Conservation (phyloP, 371 early-diverging fungal genomes). For the Sporodiniella umbellata region DNA sequence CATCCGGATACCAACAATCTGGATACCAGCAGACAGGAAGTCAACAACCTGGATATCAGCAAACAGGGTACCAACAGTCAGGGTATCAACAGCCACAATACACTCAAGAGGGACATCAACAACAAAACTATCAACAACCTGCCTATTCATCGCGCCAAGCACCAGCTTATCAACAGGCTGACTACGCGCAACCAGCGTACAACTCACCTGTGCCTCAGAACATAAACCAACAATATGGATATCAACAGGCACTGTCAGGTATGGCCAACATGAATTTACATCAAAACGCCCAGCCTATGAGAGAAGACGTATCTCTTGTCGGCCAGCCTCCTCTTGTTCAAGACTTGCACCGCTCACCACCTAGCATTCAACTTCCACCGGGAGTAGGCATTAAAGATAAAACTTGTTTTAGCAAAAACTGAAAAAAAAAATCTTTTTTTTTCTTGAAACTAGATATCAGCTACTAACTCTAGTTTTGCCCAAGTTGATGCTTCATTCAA, state of each 20-base stretch:
- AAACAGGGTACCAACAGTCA: too few species aligned
- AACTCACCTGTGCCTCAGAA: constrained; percentile 2
- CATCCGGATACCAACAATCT: constrained; percentile 1
- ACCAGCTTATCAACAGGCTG: not conserved
- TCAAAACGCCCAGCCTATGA: constrained; percentile 1
- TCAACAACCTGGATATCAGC: constrained; percentile 3
- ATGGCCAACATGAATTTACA: constrained; percentile 26
- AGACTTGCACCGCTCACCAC: constrained; percentile 35
- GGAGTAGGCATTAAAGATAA: too few species aligned
- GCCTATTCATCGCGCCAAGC: not conserved
- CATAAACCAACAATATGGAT: not conserved
- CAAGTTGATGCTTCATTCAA: constrained; percentile 57
- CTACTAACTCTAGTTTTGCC: constrained; percentile 32
- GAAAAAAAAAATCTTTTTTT: not conserved
- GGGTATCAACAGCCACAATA: not conserved
- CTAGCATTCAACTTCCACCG: constrained; percentile 39
- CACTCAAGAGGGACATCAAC: not conserved
- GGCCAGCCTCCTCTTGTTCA: constrained; percentile 52
- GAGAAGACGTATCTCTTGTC: constrained; percentile 38
- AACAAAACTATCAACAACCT: not conserved
- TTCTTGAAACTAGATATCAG: constrained; percentile 16
- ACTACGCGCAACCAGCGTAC: constrained; percentile 3
- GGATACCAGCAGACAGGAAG: not conserved
- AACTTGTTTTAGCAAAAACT: too few species aligned
- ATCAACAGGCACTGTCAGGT: constrained; percentile 17